Percentiles rank a stretch among this genome's conserved stretches.
Conservation (phyloP, 177 flowering plant species). For the Tripterygium wilfordii region DNA sequence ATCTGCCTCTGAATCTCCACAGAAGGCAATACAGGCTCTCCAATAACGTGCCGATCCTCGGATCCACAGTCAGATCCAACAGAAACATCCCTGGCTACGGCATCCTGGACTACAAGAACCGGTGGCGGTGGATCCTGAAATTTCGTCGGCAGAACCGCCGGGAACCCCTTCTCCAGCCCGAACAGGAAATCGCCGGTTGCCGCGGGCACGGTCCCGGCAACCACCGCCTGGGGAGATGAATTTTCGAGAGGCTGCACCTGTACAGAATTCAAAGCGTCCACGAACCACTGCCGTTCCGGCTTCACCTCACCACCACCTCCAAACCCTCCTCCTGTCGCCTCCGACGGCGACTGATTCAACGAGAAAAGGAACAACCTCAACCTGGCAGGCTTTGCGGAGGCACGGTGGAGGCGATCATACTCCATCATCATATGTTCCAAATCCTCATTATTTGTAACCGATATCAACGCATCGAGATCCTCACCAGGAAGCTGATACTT, state of each 20-base stretch:
- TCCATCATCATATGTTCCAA: conserved; percentile 83
- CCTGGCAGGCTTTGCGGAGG: conserved; percentile 56
- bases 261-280: conserved; percentile 56
- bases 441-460: conserved; percentile 81
- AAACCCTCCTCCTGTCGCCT: too few relatives aligned
- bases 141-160: conserved; percentile 10
- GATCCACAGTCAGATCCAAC: conserved; percentile 24
- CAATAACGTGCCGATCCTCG: conserved; percentile 25
- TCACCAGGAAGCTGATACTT: conserved; percentile 85
- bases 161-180: too few relatives aligned
- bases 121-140: conserved; percentile 14
- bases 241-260: conserved; percentile 27
- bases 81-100: conserved; percentile 9
- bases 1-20: conserved; percentile 57
- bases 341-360: conserved; percentile 11
- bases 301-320: too few relatives aligned
- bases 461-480: conserved; percentile 74
- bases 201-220: not conserved
- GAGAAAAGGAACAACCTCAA: conserved; percentile 57
- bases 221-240: conserved; percentile 24
- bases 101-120: conserved; percentile 2
- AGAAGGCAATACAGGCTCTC: too few relatives aligned
- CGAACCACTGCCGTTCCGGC: conserved; percentile 55
- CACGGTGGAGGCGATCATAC: conserved; percentile 57
- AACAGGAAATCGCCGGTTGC: conserved; percentile 61